phyloP scores from a whole-genome alignment of 108 stramenopile genomes.

The Licmophora abbreviata region DNA sequence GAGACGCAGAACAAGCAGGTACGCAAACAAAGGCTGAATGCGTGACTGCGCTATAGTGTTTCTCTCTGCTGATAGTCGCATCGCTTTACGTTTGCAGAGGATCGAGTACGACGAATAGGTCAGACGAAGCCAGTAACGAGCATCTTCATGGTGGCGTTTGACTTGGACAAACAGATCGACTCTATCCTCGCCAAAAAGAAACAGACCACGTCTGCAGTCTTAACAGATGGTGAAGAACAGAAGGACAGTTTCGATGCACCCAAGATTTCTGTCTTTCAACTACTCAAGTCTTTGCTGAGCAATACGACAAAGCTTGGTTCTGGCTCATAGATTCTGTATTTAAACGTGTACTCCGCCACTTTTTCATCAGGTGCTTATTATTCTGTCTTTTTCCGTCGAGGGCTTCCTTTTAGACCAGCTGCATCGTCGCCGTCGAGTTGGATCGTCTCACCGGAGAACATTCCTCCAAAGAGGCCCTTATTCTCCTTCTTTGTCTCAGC shows the following conservation, averaged over 20 bases:
- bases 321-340: no score
- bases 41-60: background rate
- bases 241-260: constrained; percentile 22
- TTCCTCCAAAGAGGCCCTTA: constrained; percentile 25
- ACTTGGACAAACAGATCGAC: constrained; percentile 72
- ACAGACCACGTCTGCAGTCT: constrained; percentile 42
- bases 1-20: constrained; percentile 38
- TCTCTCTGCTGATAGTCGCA: background rate
- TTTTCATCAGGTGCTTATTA: no score
- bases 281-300: constrained; percentile 33
- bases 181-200: constrained; percentile 51
- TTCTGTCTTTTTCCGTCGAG: background rate
- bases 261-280: constrained; percentile 36
- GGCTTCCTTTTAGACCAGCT: constrained; percentile 3
- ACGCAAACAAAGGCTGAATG: no score
- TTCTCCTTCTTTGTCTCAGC: constrained; percentile 17
- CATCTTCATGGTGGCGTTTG: constrained; percentile 64
- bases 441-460: constrained; percentile 18
- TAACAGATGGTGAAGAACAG: constrained; percentile 20
- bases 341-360: no score
- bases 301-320: no score
- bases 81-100: constrained; percentile 50
- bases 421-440: constrained; percentile 31
- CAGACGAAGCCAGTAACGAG: constrained; percentile 50
- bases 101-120: constrained; percentile 79